Evolutionary conservation across 2,329 filamentous ascomycete species (phyloP).

Genomic region (Lomentospora prolificans): DNA sequence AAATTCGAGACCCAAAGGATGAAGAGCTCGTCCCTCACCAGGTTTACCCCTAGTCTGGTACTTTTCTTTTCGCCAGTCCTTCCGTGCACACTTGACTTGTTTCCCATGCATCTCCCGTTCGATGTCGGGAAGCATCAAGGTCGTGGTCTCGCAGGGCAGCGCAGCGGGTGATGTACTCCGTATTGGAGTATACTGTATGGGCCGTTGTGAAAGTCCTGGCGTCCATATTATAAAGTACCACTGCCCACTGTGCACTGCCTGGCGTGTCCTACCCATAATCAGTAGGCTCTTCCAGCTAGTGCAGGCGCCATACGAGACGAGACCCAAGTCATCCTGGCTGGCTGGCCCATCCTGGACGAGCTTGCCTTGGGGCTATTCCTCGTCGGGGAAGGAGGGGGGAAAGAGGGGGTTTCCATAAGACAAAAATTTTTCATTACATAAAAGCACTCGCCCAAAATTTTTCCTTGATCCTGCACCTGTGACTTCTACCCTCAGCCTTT

Average conservation of each 20-base stretch:
- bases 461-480: neutral
- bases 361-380: neutral
- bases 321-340: neutral
- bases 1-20: no score
- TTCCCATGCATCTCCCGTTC: no score
- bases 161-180: neutral
- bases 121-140: no score
- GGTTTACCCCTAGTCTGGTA: no score
- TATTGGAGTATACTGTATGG: neutral
- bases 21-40: no score
- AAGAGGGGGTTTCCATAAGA: neutral
- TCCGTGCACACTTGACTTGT: no score
- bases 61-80: no score
- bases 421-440: conserved; percentile 9
- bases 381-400: conserved; percentile 2
- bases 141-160: no score
- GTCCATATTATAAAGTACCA: no score
- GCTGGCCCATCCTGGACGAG: neutral
- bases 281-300: neutral
- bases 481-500: neutral
- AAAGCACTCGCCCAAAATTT: conserved; percentile 5
- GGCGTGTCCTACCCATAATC: neutral
- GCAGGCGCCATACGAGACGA: neutral
- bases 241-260: neutral
- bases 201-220: neutral